Conservation (phyloP, 305 asterid genomes). For the Plantago coronopus region DNA sequence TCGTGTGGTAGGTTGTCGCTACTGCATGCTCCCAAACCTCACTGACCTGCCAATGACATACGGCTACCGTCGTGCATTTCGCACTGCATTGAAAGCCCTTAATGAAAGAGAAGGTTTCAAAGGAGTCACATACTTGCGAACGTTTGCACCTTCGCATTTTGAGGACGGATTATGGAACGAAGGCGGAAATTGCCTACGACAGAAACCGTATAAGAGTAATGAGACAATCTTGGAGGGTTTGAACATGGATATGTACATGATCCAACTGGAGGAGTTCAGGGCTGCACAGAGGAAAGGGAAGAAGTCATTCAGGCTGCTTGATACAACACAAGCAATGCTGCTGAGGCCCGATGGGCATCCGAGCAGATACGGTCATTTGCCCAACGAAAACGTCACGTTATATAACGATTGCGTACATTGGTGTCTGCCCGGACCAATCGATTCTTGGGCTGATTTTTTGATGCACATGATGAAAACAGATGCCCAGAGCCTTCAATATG, state of each 20-base stretch:
- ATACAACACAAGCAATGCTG: constrained; percentile 28
- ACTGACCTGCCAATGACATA: not conserved
- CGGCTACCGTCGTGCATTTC: constrained; percentile 20
- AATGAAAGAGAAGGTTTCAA: constrained; percentile 18
- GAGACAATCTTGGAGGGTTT: constrained; percentile 21
- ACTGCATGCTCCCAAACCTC: not conserved
- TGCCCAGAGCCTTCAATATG: not conserved
- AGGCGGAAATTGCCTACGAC: constrained; percentile 25
- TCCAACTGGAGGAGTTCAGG: constrained; percentile 24
- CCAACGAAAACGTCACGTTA: constrained; percentile 21
- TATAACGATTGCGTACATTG: constrained; percentile 41
- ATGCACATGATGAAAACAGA: constrained; percentile 32
- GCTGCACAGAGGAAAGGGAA: constrained; percentile 21
- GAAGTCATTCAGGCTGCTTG: constrained; percentile 23
- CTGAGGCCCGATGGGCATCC: constrained; percentile 37
- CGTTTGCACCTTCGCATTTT: constrained; percentile 28
- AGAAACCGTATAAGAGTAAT: constrained; percentile 19
- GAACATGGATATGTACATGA: constrained; percentile 20
- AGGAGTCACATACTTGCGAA: constrained; percentile 23
- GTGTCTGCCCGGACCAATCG: constrained; percentile 50
- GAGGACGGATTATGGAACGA: constrained; percentile 27
- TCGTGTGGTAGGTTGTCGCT: constrained; percentile 20
- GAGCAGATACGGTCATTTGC: constrained; percentile 33
- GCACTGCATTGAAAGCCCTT: constrained; percentile 17
- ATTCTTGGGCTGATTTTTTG: constrained; percentile 38